Evolutionary conservation across 805 yeast species (phyloP).

Genomic region (Barnettozyma californica): DNA sequence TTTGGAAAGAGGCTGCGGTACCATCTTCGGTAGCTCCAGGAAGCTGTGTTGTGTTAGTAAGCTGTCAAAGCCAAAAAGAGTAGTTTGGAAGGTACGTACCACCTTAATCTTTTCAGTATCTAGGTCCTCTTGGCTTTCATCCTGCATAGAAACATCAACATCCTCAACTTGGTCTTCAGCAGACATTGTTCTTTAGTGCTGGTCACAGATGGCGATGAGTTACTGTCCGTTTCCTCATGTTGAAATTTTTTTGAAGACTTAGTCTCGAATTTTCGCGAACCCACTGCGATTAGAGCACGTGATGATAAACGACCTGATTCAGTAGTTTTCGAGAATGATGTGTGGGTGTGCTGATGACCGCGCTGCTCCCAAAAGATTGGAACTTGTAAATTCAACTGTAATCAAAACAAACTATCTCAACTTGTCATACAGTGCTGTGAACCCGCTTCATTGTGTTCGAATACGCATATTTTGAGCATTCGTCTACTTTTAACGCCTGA

Average conservation of each 20-base stretch:
- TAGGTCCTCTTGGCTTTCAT: constrained; percentile 20
- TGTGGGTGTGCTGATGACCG: not conserved
- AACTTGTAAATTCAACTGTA: not conserved
- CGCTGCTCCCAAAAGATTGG: not conserved
- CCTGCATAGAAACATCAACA: constrained; percentile 25
- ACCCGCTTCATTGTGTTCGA: not conserved
- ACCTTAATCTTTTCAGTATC: constrained; percentile 25
- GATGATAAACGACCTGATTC: not conserved
- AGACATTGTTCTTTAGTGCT: constrained; percentile 12
- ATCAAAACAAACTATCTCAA: not conserved
- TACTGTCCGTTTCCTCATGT: not conserved
- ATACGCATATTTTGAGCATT: not conserved
- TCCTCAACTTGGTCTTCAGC: constrained; percentile 21
- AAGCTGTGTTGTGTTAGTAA: constrained; percentile 27
- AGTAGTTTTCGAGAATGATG: not conserved
- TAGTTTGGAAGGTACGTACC: not conserved
- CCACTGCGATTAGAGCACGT: not conserved
- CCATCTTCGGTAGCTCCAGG: constrained; percentile 94
- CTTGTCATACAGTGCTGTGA: not conserved
- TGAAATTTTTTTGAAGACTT: not conserved
- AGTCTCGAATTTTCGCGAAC: not conserved
- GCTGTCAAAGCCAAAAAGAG: not conserved
- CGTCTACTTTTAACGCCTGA: not conserved
- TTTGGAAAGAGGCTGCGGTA: constrained; percentile 89
- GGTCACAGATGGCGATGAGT: not conserved